Evolutionary conservation across 306 rosid genomes (phyloP), one percentile per base, ranked within the genome.

Genomic region (Citrullus colocynthis): DNA sequence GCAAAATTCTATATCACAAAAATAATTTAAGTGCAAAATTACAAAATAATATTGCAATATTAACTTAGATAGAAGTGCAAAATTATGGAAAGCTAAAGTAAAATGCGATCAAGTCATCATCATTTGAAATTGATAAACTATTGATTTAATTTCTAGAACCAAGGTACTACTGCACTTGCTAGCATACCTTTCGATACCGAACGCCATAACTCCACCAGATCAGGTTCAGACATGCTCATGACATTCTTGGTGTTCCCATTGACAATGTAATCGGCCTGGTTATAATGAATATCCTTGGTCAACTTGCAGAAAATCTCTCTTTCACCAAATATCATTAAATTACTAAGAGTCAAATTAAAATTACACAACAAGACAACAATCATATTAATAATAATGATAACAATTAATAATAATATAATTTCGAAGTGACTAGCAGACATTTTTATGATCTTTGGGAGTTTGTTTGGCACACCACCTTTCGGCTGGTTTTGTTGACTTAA

Each of bases 191-290:
- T 87, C 55, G 85, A 83, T 66, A 92, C 93, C 21, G 96, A 87
- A 76, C 82, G 89, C 99, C 99, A 95, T 66, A 95, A 96, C 82
- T 92, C 99, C 90, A 84, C 87, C 82, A 92, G 97, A 87, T 95
- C 99, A 83, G 92, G 79, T 83, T 95, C 97, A 75, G 99, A 92
- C 96, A 95, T 90, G 90, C 91, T 95, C 99, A 95, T 95, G 44
- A 95, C 87, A 89, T 91, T 92, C 88, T 95, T 95, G 88, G 93
- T 86, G 83, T 88, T 95, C 58, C 99, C 97, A 82, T 82, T 82
- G 65, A 90, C 88, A 55, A 95, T 88, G 87, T 95, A 92, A 61
- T 97, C 89, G 62, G 99, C 97, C 99, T 95, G 85, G 65, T 48
- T 65, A 82, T 58, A 78, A 74, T 45, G 70, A 82, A 61, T 36